These are phyloP conservation scores for Setomelanomma holmii DNA, from an alignment of 2,329 filamentous ascomycete species.

Conservation along the genomic window DNA sequence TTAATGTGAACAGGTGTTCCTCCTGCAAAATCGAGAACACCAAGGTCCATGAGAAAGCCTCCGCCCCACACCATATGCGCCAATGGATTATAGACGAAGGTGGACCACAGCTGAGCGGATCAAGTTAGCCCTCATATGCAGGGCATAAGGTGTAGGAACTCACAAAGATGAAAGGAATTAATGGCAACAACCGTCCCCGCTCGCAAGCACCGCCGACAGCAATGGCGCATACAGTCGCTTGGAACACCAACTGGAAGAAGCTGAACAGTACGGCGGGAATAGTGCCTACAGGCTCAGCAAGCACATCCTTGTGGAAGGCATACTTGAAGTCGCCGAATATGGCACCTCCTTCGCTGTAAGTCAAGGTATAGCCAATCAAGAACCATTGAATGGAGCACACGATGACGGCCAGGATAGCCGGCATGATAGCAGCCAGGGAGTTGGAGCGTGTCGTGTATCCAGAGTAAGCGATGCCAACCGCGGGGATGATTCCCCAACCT, in stretches of 20 bases:
- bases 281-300: constrained; percentile 57
- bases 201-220: constrained; percentile 59
- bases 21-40: constrained; percentile 57
- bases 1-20: constrained; percentile 49
- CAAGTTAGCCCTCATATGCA: too few relatives aligned
- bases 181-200: constrained; percentile 54
- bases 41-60: constrained; percentile 53
- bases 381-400: constrained; percentile 62
- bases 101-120: constrained; percentile 60
- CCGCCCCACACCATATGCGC: constrained; percentile 60
- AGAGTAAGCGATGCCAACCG: constrained; percentile 59
- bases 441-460: constrained; percentile 59
- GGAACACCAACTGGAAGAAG: constrained; percentile 60
- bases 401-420: constrained; percentile 55
- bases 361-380: constrained; percentile 57
- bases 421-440: constrained; percentile 58
- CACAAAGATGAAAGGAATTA: constrained; percentile 58
- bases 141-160: too few relatives aligned
- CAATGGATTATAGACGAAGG: constrained; percentile 56
- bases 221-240: constrained; percentile 60
- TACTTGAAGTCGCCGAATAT: constrained; percentile 57
- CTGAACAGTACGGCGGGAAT: constrained; percentile 60
- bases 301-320: constrained; percentile 55
- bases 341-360: constrained; percentile 56
- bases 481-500: constrained; percentile 60